Evolutionary conservation across 305 asterid species (phyloP), one percentile per base, ranked within the genome.

Genomic region (Rubia balearica): DNA sequence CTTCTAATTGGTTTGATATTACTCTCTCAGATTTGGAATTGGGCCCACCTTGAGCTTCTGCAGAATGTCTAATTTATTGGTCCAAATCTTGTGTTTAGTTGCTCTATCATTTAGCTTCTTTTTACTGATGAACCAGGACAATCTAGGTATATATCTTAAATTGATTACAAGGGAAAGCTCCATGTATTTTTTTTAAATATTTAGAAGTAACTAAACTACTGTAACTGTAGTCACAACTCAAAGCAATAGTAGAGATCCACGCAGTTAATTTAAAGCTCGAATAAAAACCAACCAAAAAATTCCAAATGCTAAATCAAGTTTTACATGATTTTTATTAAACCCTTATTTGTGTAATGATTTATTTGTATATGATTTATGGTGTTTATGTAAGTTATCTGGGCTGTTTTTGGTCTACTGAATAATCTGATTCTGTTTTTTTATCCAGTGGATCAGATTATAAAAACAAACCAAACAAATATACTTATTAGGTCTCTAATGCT

Each of bases 401-500:
- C 64, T 56, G 21, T 69, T 17, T 36, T 8, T 56, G 33, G 62
- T 27, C 16, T 5, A 46, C 27, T 17, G 53, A 53, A 69, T 36
- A 19, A 10, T 55, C 72, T 55, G 64, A 55, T 40, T 68, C 46
- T 45, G 11, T 49, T 46, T 70, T 51, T 60, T 67, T 78, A 43
- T 73, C 63, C 89, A 84, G 97, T 78, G 74, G 80, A 83, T 76
- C 98, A 93, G 85, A 65, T 84, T 73, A 90, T 93, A 78, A 84
- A 83, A 77, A 93, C 98, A 67, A 84, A 93, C 84, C 96, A 86
- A 74, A 84, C 82, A 55, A 93, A 90, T 81, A 89, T 90, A 78
- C 76, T 93, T 81, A 87, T 93, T 71, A 81, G 98, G 81, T 90
- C 98, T 74, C 92, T 93, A 71, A 83, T 78, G 82, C 85, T 87